Conservation (phyloP, 163 green algal genomes). For the Picocystis sp. region DNA sequence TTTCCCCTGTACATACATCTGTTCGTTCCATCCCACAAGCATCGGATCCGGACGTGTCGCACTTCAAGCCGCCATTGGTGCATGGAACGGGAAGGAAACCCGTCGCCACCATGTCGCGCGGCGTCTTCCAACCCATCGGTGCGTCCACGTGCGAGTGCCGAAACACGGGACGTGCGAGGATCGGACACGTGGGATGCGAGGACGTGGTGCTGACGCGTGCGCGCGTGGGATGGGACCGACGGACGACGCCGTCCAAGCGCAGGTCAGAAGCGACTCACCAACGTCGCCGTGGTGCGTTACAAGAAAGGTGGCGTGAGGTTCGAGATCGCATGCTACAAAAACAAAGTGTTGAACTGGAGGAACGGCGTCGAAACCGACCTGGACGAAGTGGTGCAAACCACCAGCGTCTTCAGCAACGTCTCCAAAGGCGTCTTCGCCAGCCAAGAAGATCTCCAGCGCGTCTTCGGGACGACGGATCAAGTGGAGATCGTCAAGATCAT, state of each 20-base stretch:
- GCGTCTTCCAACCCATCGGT: constrained; percentile 53
- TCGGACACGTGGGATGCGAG: constrained; percentile 3
- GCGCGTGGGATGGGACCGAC: not conserved
- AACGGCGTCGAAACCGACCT: constrained; percentile 80
- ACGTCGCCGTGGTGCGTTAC: constrained; percentile 85
- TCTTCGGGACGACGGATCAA: constrained; percentile 79
- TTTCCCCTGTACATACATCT: no score
- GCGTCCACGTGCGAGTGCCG: constrained; percentile 1
- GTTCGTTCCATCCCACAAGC: no score
- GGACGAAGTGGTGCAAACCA: constrained; percentile 93
- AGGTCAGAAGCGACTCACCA: constrained; percentile 96
- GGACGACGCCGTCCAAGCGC: constrained; percentile 2
- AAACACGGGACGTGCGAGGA: not conserved
- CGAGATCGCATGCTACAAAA: constrained; percentile 97
- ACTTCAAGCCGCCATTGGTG: no score
- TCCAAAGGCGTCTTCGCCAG: constrained; percentile 76
- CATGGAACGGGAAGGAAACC: no score
- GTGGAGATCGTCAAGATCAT: constrained; percentile 60
- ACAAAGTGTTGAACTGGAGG: constrained; percentile 44
- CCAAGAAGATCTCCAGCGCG: constrained; percentile 58
- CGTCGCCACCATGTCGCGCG: constrained; percentile 23
- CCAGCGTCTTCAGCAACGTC: constrained; percentile 88
- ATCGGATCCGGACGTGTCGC: no score
- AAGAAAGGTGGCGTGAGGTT: constrained; percentile 87
- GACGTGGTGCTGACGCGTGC: not conserved